A percentile compares a stretch with the other conserved stretches of the same genome.
Evolutionary conservation across 208 protist genomes (phyloP).

Genomic region (Leishmania turanica): DNA sequence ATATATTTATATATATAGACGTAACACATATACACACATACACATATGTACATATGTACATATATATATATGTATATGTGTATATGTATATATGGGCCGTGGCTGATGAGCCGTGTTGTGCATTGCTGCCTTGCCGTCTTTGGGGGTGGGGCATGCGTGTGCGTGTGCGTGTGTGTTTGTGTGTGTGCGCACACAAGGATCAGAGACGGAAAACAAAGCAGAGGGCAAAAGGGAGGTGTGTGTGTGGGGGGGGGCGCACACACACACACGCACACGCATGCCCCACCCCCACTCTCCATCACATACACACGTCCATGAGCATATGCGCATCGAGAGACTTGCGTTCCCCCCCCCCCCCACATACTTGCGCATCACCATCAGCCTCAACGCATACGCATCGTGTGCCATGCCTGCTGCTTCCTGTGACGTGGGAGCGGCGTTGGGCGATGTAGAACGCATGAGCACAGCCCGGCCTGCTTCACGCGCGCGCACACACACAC

Average conservation of each 20-base stretch:
- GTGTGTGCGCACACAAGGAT: neutral
- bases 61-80: too few species aligned
- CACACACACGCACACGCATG: too few species aligned
- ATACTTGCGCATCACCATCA: neutral
- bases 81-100: neutral
- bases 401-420: neutral
- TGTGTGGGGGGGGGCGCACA: too few species aligned
- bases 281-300: neutral
- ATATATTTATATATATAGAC: too few species aligned
- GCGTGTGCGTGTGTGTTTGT: too few species aligned
- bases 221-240: neutral
- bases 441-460: slow-evolving; percentile 1
- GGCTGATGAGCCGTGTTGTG: neutral
- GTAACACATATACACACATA: too few species aligned
- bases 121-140: neutral
- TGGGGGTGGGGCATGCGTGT: neutral
- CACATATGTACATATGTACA: too few species aligned
- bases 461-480: neutral
- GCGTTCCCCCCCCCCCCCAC: neutral
- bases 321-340: neutral
- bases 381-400: neutral
- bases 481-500: neutral
- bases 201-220: neutral
- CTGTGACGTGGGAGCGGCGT: neutral
- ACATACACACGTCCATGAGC: neutral